A percentile compares a stretch with the other conserved stretches of the same genome.
Conservation (phyloP, 2,329 filamentous ascomycete species). For the Cadophora sp. region DNA sequence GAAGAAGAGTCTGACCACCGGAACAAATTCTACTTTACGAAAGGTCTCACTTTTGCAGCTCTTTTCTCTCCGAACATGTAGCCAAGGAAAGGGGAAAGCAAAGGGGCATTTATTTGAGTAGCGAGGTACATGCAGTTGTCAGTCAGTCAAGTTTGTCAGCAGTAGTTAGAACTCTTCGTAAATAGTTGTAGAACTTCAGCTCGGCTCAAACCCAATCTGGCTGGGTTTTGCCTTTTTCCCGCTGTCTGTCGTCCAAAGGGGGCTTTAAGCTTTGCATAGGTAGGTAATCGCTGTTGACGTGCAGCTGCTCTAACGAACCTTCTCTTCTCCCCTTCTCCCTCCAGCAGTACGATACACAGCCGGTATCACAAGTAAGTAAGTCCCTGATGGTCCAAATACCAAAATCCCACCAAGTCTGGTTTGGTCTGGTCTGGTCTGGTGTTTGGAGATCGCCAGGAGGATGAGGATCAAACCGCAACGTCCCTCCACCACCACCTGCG, state of each 20-base stretch:
- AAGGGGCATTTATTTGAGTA: too few relatives aligned
- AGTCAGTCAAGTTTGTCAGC: too few relatives aligned
- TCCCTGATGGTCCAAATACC: not conserved
- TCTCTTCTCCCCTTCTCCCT: too few relatives aligned
- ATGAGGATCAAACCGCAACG: conserved; percentile 5
- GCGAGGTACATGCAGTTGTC: not conserved
- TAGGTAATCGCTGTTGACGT: too few relatives aligned
- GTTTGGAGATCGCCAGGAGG: conserved; percentile 21
- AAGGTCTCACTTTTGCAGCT: conserved; percentile 10
- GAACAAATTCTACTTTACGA: conserved; percentile 7
- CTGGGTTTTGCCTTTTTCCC: not conserved
- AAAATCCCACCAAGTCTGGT: not conserved
- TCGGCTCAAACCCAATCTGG: not conserved
- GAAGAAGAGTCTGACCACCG: not conserved
- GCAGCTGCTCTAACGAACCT: too few relatives aligned
- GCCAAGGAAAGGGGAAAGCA: not conserved
- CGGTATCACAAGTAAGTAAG: not conserved
- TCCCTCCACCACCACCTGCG: not conserved
- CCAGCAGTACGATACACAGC: conserved; percentile 2
- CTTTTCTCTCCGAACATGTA: not conserved
- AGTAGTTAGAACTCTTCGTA: too few relatives aligned
- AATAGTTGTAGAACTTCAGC: not conserved
- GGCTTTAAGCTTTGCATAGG: not conserved
- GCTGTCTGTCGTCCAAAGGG: not conserved
- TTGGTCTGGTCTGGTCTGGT: not conserved